Evolutionary conservation across 225 moss, liverwort and hornwort genomes (phyloP).

Genomic region (Bryum argenteum): DNA sequence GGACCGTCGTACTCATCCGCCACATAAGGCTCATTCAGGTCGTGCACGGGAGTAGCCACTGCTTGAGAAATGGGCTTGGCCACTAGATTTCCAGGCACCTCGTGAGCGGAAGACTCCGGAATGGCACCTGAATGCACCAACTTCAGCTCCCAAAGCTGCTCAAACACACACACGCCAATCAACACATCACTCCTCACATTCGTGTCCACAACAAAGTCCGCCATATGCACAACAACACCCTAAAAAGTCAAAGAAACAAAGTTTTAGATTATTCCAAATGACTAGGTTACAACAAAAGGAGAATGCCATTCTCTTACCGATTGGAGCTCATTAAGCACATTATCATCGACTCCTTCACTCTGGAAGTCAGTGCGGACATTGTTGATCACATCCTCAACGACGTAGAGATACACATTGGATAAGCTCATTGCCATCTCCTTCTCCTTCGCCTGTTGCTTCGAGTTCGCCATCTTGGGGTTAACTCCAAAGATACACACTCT

Average conservation of each 20-base stretch:
- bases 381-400: constrained; percentile 93
- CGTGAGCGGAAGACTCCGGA: constrained; percentile 50
- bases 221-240: neutral
- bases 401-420: constrained; percentile 75
- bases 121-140: constrained; percentile 90
- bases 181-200: neutral
- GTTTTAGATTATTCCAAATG: no score
- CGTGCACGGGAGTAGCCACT: constrained; percentile 64
- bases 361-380: constrained; percentile 81
- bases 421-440: constrained; percentile 72
- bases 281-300: no score
- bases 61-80: constrained; percentile 45
- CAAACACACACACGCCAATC: neutral
- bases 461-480: constrained; percentile 52
- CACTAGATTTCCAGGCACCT: constrained; percentile 39
- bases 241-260: no score
- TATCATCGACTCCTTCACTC: constrained; percentile 89
- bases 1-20: constrained; percentile 80
- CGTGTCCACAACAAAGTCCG: no score
- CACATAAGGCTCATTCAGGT: constrained; percentile 89
- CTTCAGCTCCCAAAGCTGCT: constrained; percentile 97
- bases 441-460: constrained; percentile 73
- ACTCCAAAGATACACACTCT: no score
- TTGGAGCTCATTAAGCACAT: constrained; percentile 83
- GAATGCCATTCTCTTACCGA: constrained; percentile 51